Evolutionary conservation across 192 early-diverging fungal species (phyloP), one percentile per base, ranked within the genome.

Genomic region (Coemansia sp.): DNA sequence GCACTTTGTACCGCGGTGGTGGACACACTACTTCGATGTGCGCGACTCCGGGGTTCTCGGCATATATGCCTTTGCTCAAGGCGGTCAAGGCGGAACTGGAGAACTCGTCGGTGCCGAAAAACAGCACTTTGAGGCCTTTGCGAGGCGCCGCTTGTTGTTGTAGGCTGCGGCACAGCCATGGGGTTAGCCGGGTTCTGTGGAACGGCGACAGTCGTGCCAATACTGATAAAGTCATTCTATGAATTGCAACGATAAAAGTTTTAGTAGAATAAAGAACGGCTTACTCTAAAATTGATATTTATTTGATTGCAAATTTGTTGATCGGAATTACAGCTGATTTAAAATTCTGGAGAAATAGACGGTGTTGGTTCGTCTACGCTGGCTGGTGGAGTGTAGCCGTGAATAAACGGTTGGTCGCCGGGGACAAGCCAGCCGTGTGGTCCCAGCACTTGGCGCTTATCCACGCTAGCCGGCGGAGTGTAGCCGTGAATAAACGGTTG

Each of bases 91-190:
- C 87, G 3, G 64, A 66, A 0, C 84, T 73, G 5, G 90, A 89
- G 76, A 95, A 97, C 24, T 89, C 81, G 64, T 95, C 93, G 38
- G 88, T 88, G 0, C 95, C 95, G 82, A 95, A 95, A 68, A 95
- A 97, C 14, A 97, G 68, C 4, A 95, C 68, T 14, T 67, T 70
- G 20, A 76, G 67, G 3, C 63, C 63, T 12, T 20, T 52, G 50
- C 11, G 20, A 0, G 31, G 31, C 8, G 31, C 6, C 2, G 31
- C 7, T 34, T 34, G 31, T 7, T 31, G 31, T 34, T 34, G 6
- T 6, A 34, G 6, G 6, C 31, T 7, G 7, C 31, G 31, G 6
- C 31, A 34, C 31, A 34, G 31, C 31, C 31, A 34, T 8, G 31
- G 31, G 0, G 31, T 34, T 34, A 34, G 31, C 31, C 31, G 31